Conservation (phyloP, 2,329 filamentous ascomycete species). For the Colletotrichum sp. region DNA sequence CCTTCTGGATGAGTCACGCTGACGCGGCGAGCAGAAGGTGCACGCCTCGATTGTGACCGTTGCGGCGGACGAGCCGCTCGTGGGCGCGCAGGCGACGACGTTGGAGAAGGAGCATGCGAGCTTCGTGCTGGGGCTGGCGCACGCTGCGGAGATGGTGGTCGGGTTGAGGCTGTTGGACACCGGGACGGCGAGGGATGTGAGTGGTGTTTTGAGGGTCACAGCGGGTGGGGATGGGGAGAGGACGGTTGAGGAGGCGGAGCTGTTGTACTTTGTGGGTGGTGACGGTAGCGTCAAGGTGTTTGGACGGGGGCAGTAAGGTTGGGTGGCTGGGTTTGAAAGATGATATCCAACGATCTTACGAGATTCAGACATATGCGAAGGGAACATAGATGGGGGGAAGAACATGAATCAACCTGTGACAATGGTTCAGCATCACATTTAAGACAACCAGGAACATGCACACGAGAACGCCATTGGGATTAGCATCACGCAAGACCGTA, state of each 20-base stretch:
- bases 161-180: conserved; percentile 81
- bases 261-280: conserved; percentile 79
- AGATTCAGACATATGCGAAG: too few relatives aligned
- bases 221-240: conserved; percentile 47
- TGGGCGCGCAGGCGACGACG: conserved; percentile 64
- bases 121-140: conserved; percentile 75
- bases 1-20: background rate
- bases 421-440: background rate
- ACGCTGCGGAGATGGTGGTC: conserved; percentile 75
- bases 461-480: background rate
- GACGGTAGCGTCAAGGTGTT: conserved; percentile 86
- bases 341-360: background rate
- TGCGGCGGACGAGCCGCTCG: conserved; percentile 76
- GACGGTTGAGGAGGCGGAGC: conserved; percentile 66
- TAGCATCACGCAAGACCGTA: background rate
- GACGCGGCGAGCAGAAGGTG: conserved; percentile 50
- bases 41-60: conserved; percentile 71
- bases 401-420: background rate
- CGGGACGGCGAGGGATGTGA: conserved; percentile 88
- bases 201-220: conserved; percentile 82
- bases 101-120: conserved; percentile 75
- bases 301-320: conserved; percentile 69
- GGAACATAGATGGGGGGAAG: background rate
- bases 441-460: background rate
- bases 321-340: background rate